A percentile compares a stretch with the other conserved stretches of the same genome.
These are phyloP conservation scores for Cryptosporidium canis DNA, from an alignment of 169 alveolate genomes.

Conservation along the genomic window DNA sequence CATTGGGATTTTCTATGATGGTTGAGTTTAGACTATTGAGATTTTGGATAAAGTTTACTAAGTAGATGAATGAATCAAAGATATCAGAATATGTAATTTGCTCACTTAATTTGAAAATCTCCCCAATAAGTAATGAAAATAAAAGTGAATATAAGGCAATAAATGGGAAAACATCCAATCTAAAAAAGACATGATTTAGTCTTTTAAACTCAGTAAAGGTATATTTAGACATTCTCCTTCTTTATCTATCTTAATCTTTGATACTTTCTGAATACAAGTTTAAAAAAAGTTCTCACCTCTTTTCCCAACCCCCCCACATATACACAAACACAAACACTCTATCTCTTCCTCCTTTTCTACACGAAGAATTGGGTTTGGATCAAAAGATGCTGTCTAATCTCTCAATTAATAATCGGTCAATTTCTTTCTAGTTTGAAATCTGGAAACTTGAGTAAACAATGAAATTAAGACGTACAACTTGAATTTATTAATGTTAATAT, in stretches of 20 bases:
- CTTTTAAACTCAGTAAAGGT: neutral
- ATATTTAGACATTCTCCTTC: neutral
- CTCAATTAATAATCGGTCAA: no score
- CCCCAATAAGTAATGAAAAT: neutral
- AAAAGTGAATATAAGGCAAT: neutral
- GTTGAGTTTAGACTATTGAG: neutral
- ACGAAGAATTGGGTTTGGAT: no score
- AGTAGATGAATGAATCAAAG: neutral
- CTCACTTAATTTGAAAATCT: constrained; percentile 6
- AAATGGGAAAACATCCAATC: constrained; percentile 62
- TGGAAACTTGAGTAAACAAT: no score
- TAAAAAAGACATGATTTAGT: neutral
- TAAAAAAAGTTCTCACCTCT: neutral
- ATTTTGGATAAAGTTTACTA: neutral
- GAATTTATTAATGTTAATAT: no score
- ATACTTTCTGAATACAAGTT: neutral
- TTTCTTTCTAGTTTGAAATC: no score
- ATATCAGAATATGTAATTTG: constrained; percentile 5
- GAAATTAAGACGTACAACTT: no score
- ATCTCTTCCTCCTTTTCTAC: no score
- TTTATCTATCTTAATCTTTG: neutral
- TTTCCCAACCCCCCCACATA: no score
- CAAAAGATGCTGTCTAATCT: no score
- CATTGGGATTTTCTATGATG: neutral
- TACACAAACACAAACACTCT: no score